Base-by-base conservation (phyloP, 106 monocot genomes). In the Vanilla planifolia region DNA sequence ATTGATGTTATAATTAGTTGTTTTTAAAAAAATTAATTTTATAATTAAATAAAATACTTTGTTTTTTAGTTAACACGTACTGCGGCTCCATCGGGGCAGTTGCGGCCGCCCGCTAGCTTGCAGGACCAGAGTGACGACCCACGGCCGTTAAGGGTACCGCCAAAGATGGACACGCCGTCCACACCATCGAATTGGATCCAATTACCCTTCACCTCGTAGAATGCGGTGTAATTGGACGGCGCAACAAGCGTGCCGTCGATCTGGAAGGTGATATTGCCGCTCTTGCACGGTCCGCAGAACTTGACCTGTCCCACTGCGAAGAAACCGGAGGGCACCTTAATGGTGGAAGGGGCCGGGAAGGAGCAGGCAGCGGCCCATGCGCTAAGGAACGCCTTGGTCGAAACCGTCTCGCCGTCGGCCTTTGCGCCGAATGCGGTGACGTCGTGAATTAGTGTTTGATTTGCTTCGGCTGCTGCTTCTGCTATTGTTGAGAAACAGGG, bases 111-210 rank as follows among this genome's bases (percentile, higher is more conserved):
- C 11, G 23, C 13, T 0, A 27, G 33, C 48, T 84, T 89, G 78
- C 89, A 89, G 5, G 63, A 35, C 89, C 89, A 89, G 16, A 89
- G 48, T 6, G 75, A n/a, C 2, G 62, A 32, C 2, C 89, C 89
- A 34, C 33, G 67, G 10, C 89, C 89, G 22, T 89, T 69, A 40
- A 89, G 33, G 8, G 51, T 71, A 5, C 89, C 89, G 14, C 89
- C 89, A 40, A 32, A 29, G 26, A 89, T 34, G 7, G 66, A 69
- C 7, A 85, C 51, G 9, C 81, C 73, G 2, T 81, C 72, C 8
- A 89, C 81, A 3, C 52, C 51, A 30, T 78, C 71, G 52, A 89
- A 84, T 23, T 24, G 14, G 17, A 89, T 75, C 89, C 80, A 89
- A 2, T 60, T n/a, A 6, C 43, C 59, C n/a, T n/a, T n/a, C n/a